phyloP scores from a whole-genome alignment of 495 filamentous ascomycete genomes.

The Hapsidospora chrysogenum region DNA sequence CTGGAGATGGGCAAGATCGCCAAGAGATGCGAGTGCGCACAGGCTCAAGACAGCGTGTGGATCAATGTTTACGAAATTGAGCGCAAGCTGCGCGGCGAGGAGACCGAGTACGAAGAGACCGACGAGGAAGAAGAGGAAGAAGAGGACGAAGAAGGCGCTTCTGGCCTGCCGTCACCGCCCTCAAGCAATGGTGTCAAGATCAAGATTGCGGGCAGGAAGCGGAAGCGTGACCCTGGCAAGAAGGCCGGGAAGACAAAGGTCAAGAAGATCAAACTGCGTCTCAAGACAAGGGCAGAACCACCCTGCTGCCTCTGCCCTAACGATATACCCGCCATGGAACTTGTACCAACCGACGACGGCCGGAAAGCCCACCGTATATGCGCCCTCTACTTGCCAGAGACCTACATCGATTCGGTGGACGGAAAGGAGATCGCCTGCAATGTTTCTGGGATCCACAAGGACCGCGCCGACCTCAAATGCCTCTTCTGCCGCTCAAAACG shows the following conservation, averaged over 20 bases:
- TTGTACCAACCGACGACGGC: conserved; percentile 78
- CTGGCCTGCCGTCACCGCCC: conserved; percentile 60
- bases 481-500: conserved; percentile 86
- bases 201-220: conserved; percentile 43
- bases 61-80: conserved; percentile 91
- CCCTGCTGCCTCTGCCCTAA: conserved; percentile 95
- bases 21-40: conserved; percentile 90
- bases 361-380: conserved; percentile 79
- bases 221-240: conserved; percentile 19
- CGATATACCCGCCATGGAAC: conserved; percentile 66
- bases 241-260: conserved; percentile 33
- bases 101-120: conserved; percentile 78
- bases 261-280: conserved; percentile 56
- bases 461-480: conserved; percentile 79
- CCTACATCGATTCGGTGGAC: conserved; percentile 61
- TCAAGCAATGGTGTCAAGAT: conserved; percentile 23
- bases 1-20: conserved; percentile 86
- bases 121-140: conserved; percentile 63
- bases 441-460: conserved; percentile 67
- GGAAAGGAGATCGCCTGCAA: conserved; percentile 56
- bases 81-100: conserved; percentile 80
- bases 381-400: conserved; percentile 82
- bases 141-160: conserved; percentile 42
- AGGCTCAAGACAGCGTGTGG: conserved; percentile 85
- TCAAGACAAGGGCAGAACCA: conserved; percentile 53